A percentile compares a stretch with the other conserved stretches of the same genome.
These are phyloP conservation scores for Hibiscus trionum DNA, from an alignment of 345 rosid genomes.

Conservation along the genomic window DNA sequence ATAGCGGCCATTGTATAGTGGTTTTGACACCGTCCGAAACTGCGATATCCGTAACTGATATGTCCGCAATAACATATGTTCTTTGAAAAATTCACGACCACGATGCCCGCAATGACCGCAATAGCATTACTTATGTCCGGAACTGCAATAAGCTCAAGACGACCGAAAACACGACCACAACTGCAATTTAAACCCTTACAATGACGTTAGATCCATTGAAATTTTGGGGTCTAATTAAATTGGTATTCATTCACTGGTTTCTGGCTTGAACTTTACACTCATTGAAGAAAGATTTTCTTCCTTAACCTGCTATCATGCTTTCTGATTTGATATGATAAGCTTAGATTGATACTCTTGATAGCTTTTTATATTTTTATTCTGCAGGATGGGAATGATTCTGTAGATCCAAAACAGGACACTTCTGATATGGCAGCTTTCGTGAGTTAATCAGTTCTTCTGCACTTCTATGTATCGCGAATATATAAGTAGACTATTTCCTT, in stretches of 20 bases:
- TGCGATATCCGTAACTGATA: too few relatives aligned
- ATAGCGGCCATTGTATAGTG: too few relatives aligned
- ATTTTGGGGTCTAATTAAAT: neutral
- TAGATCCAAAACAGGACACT: conserved; percentile 46
- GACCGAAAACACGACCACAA: too few relatives aligned
- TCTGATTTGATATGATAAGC: neutral
- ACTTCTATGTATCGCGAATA: neutral
- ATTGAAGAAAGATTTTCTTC: neutral
- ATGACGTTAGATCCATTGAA: neutral
- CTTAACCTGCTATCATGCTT: neutral
- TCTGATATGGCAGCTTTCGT: conserved; percentile 58
- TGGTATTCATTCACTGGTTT: neutral
- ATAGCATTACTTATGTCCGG: too few relatives aligned
- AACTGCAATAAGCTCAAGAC: too few relatives aligned
- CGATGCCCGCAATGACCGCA: too few relatives aligned
- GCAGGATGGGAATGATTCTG: conserved; percentile 51
- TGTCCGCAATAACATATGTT: too few relatives aligned
- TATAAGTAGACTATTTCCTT: neutral
- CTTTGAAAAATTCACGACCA: too few relatives aligned
- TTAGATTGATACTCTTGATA: neutral
- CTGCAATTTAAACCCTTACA: neutral
- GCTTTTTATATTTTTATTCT: neutral
- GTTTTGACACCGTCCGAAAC: too few relatives aligned
- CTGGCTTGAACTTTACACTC: neutral
- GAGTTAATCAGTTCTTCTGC: conserved; percentile 16